Evolutionary conservation across 768 basidiomycete genomes (phyloP).

Genomic region (Mycena vitilis): DNA sequence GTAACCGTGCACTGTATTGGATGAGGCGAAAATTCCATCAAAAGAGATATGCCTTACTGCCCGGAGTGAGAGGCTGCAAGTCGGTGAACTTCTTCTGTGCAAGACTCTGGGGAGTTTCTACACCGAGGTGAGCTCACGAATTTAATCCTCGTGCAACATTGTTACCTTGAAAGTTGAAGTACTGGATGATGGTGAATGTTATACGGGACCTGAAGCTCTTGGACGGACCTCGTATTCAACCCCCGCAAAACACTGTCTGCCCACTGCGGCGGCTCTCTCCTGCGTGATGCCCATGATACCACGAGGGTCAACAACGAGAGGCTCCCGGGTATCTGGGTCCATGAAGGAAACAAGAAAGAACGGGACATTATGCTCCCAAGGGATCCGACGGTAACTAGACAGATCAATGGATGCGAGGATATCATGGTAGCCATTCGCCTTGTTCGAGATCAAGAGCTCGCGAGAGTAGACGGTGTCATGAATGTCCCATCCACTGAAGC

Average conservation of each 20-base stretch:
- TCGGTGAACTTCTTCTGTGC: conserved; percentile 82
- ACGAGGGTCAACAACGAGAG: conserved; percentile 87
- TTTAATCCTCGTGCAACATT: too few species aligned
- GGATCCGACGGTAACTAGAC: conserved; percentile 86
- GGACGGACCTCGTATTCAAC: conserved; percentile 89
- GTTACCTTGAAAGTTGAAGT: conserved; percentile 90
- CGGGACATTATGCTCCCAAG: conserved; percentile 92
- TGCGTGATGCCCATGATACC: conserved; percentile 76
- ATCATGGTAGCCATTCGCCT: conserved; percentile 92
- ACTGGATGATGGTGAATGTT: conserved; percentile 54
- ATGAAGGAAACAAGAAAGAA: conserved; percentile 94
- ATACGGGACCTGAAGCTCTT: conserved; percentile 6
- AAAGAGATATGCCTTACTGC: conserved; percentile 65
- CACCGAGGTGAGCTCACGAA: conserved; percentile 24
- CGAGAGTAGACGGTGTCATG: conserved; percentile 87
- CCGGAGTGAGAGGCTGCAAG: conserved; percentile 87
- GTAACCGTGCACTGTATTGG: conserved; percentile 90
- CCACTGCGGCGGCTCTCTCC: conserved; percentile 58
- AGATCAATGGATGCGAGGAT: conserved; percentile 89
- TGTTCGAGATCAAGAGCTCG: conserved; percentile 92
- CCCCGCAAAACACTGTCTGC: conserved; percentile 81
- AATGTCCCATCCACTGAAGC: conserved; percentile 86
- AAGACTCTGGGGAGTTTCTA: conserved; percentile 84
- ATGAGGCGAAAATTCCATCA: background rate
- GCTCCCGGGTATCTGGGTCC: conserved; percentile 85